Evolutionary conservation across 345 rosid genomes (phyloP).

Genomic region (Camelina sativa): DNA sequence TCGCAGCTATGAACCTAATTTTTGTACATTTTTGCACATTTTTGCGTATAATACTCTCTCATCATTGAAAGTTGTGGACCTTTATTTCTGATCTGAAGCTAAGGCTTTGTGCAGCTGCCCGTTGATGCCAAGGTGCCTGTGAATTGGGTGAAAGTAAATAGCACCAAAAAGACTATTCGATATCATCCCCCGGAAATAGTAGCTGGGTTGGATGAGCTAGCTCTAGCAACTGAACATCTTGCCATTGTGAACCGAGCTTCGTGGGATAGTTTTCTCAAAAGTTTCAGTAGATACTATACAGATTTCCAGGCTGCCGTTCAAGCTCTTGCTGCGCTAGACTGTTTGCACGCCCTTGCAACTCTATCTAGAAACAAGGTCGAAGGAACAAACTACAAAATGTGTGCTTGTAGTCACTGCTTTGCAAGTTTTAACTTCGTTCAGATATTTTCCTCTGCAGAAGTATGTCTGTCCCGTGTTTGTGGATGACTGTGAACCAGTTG

Average conservation of each 20-base stretch:
- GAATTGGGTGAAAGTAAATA: constrained; percentile 83
- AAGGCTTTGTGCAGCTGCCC: constrained; percentile 63
- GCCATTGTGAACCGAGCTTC: constrained; percentile 68
- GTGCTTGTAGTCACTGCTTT: constrained; percentile 29
- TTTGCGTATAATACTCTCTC: neutral
- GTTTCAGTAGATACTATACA: constrained; percentile 62
- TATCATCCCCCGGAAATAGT: constrained; percentile 92
- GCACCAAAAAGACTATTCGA: constrained; percentile 85
- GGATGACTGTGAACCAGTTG: constrained; percentile 70
- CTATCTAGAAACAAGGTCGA: constrained; percentile 81
- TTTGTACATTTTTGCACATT: too few relatives aligned
- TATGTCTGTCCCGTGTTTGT: constrained; percentile 73
- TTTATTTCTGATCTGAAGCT: constrained; percentile 28
- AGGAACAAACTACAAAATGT: neutral
- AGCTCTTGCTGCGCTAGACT: constrained; percentile 91
- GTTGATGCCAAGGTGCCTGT: constrained; percentile 67
- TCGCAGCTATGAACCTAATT: constrained; percentile 26
- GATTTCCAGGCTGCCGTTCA: constrained; percentile 82
- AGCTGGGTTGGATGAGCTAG: constrained; percentile 70
- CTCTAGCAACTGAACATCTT: constrained; percentile 81
- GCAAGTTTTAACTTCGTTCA: neutral
- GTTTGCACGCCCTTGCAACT: constrained; percentile 82
- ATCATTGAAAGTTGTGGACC: constrained; percentile 7
- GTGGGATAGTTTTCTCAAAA: constrained; percentile 78
- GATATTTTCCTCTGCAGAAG: constrained; percentile 53